Evolutionary conservation across 2,329 filamentous ascomycete genomes (phyloP).

Genomic region (Monilinia vaccinii-corymbosi): DNA sequence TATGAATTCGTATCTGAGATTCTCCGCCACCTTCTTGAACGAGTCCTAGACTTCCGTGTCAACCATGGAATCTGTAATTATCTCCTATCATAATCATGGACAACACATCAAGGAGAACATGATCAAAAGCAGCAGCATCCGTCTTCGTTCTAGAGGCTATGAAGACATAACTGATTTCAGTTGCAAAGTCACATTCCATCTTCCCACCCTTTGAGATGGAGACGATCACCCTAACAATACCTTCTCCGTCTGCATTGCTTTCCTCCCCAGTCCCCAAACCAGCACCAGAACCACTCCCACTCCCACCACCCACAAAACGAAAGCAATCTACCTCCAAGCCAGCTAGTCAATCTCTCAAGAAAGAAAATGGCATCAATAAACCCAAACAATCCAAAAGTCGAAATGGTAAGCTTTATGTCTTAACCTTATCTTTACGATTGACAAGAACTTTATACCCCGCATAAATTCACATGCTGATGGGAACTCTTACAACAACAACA

Average conservation of each 20-base stretch:
- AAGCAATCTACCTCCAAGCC: constrained; percentile 20
- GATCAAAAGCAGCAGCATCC: not conserved
- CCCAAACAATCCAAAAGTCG: constrained; percentile 68
- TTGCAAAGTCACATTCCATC: not conserved
- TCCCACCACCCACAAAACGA: constrained; percentile 16
- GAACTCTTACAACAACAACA: constrained; percentile 14
- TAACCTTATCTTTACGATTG: constrained; percentile 21
- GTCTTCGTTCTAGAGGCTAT: not conserved
- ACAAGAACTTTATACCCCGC: constrained; percentile 15
- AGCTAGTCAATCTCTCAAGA: constrained; percentile 18
- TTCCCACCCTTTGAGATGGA: constrained; percentile 36
- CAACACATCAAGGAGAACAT: constrained; percentile 8
- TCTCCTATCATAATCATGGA: not conserved
- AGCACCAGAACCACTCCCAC: constrained; percentile 25
- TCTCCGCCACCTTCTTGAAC: constrained; percentile 5
- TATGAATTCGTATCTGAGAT: not conserved
- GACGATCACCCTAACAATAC: constrained; percentile 43
- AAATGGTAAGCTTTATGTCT: constrained; percentile 48
- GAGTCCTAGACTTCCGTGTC: not conserved
- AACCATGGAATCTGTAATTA: constrained; percentile 6
- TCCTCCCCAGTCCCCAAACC: constrained; percentile 30
- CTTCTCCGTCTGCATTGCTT: constrained; percentile 48
- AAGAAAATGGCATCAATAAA: constrained; percentile 39
- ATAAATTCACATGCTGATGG: constrained; percentile 11
- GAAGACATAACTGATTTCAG: not conserved